phyloP scores from a whole-genome alignment of 2,329 filamentous ascomycete species.

The Clarireedia sp. region DNA sequence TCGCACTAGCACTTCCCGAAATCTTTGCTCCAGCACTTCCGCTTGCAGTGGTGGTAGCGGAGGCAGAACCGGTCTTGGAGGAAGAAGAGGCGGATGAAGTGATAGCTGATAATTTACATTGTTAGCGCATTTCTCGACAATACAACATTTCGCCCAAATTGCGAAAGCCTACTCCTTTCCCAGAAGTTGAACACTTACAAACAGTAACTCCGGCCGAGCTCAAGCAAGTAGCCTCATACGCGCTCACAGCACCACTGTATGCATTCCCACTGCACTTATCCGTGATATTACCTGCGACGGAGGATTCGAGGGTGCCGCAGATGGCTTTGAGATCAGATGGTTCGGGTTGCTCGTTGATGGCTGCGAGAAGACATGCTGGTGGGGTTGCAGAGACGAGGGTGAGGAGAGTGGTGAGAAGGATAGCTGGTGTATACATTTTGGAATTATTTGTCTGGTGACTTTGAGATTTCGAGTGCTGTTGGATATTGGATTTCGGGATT shows the following conservation, averaged over 20 bases:
- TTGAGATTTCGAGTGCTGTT: not conserved
- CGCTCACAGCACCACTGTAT: not conserved
- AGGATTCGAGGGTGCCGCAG: conserved; percentile 7
- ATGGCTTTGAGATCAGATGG: conserved; percentile 11
- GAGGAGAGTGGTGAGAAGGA: conserved; percentile 18
- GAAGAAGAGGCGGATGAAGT: conserved; percentile 1
- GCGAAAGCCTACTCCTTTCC: not conserved
- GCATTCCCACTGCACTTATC: conserved; percentile 2
- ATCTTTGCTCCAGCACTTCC: not conserved
- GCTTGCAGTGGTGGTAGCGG: not conserved
- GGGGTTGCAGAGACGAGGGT: conserved; percentile 16
- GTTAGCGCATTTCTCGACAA: not conserved
- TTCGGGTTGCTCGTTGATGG: conserved; percentile 9
- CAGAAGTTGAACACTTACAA: not conserved
- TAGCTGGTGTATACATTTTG: conserved; percentile 21
- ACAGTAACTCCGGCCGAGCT: conserved; percentile 2
- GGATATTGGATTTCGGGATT: not conserved
- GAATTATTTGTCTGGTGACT: conserved; percentile 1
- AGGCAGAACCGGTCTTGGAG: not conserved
- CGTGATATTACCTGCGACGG: conserved; percentile 12
- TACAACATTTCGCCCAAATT: not conserved
- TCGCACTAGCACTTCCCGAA: not conserved
- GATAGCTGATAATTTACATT: not conserved
- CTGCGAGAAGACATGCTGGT: conserved; percentile 25
- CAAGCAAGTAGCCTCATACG: conserved; percentile 10